phyloP scores from a whole-genome alignment of 1,139 yeast genomes.

The Lipomyces yarrowii region DNA sequence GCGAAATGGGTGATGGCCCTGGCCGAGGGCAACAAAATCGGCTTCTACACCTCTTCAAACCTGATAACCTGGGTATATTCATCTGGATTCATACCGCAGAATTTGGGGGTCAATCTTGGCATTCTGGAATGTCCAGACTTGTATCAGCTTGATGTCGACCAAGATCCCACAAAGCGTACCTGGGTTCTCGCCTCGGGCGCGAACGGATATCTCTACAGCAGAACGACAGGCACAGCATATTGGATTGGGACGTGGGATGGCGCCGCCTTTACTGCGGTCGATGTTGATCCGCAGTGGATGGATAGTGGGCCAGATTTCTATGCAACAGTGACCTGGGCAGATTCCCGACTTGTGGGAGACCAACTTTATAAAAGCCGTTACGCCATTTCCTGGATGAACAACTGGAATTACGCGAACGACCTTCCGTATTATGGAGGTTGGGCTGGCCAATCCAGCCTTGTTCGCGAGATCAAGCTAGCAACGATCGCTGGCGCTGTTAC shows the following conservation, averaged over 20 bases:
- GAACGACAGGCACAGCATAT: neutral
- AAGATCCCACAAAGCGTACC: neutral
- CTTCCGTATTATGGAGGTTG: neutral
- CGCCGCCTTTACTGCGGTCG: neutral
- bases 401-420: neutral
- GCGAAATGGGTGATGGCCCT: neutral
- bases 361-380: neutral
- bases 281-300: neutral
- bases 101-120: neutral
- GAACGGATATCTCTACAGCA: neutral
- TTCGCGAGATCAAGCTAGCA: neutral
- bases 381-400: neutral
- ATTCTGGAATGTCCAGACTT: neutral
- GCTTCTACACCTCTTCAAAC: neutral
- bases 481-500: neutral
- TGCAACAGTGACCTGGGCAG: neutral
- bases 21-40: neutral
- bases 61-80: neutral
- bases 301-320: neutral
- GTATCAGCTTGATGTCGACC: neutral
- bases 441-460: neutral
- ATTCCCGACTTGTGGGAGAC: neutral
- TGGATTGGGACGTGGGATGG: neutral
- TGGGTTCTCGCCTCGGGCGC: neutral
- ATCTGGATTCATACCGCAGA: neutral